Evolutionary conservation across 768 basidiomycete genomes (phyloP), one percentile per base, ranked within the genome.

Genomic region (Agrocybe pediades): DNA sequence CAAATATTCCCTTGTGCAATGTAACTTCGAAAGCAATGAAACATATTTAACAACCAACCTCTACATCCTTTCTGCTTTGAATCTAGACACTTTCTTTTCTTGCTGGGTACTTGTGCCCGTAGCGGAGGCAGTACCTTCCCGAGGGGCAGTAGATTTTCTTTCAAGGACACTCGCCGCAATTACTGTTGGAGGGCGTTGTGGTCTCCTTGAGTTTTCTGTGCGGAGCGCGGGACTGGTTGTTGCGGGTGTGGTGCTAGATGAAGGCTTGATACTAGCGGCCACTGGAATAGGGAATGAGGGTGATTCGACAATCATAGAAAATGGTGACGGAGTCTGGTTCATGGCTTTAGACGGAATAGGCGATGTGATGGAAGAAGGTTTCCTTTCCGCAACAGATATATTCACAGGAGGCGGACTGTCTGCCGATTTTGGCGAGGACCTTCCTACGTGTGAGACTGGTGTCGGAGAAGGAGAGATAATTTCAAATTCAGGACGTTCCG

Each of bases 251-350:
- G 49, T 36, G 44, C 42, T 1, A 7, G 30, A 48, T 21, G 26
- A 39, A 11, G 29, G 13, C 15, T 27, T 13, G 11, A 30, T 21
- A 21, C 13, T 8, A 40, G 47, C 24, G n/a, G n/a, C 54, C 27
- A 30, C 46, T n/a, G 64, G 61, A 24, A 44, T 47, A 26, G 72
- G 71, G 47, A 77, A 75, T 2, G 75, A 74, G 2, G 75, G 72
- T 19, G 74, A 75, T 9, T 75, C 71, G 19, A 74, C 56, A 42
- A 71, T 70, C 64, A 69, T 69, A 16, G 71, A 68, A 53, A 68
- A 64, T 16, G 54, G 49, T 6, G 58, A 50, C 1, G 52, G 42
- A 5, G 23, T 25, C 15, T 56, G 55, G 19, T 41, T 29, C 42
- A 39, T 23, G 23, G 46, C 9, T 46, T 57, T 53, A 23, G 44